A percentile compares a stretch with the other conserved stretches of the same genome.
Conservation (phyloP, 768 basidiomycete genomes). For the Kwoniella bestiolae region DNA sequence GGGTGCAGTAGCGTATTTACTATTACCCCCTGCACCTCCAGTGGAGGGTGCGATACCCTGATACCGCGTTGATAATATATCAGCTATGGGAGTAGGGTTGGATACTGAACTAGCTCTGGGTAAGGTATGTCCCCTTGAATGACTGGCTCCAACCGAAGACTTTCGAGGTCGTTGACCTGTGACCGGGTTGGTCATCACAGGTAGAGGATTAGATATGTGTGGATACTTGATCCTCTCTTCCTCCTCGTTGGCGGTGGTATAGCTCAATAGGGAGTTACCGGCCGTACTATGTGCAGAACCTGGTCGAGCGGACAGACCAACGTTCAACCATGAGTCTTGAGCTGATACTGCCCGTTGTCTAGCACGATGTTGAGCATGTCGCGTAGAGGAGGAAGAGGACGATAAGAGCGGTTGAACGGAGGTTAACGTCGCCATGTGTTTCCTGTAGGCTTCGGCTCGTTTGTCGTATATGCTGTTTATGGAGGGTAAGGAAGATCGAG, state of each 20-base stretch:
- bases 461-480: conserved; percentile 57
- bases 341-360: conserved; percentile 21
- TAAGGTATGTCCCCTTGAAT: conserved; percentile 6
- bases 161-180: conserved; percentile 22
- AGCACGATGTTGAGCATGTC: conserved; percentile 16
- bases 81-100: conserved; percentile 37
- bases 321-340: conserved; percentile 22
- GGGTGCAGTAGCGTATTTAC: background rate
- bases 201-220: conserved; percentile 13
- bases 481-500: conserved; percentile 45
- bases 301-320: conserved; percentile 10
- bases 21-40: background rate
- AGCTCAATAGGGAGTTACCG: conserved; percentile 4
- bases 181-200: conserved; percentile 16
- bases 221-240: conserved; percentile 9
- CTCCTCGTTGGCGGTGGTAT: conserved; percentile 1
- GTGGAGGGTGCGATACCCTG: conserved; percentile 26
- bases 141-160: conserved; percentile 9
- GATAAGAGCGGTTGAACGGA: conserved; percentile 32
- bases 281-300: conserved; percentile 13
- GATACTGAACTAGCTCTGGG: conserved; percentile 1
- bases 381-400: conserved; percentile 12
- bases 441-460: conserved; percentile 52
- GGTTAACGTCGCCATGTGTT: conserved; percentile 49
- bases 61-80: conserved; percentile 35